A percentile compares a stretch with the other conserved stretches of the same genome.
Evolutionary conservation across 2,329 filamentous ascomycete genomes (phyloP).

Genomic region (Penicillium sp.): DNA sequence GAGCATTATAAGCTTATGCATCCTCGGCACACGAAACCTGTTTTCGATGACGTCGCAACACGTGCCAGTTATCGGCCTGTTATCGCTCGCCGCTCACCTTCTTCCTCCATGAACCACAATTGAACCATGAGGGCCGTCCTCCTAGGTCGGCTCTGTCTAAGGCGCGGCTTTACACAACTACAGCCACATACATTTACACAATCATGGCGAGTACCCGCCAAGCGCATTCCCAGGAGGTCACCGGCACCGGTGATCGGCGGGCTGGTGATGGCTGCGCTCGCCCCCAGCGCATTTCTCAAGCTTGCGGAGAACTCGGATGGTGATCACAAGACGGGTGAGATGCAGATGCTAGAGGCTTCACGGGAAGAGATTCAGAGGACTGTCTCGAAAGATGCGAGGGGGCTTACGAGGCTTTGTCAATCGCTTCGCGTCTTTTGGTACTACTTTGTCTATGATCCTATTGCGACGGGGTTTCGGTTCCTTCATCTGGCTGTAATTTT

Average conservation of each 20-base stretch:
- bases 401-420: slow-evolving; percentile 64
- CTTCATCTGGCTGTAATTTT: slow-evolving; percentile 87
- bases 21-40: slow-evolving; percentile 7
- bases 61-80: slow-evolving; percentile 29
- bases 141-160: slow-evolving; percentile 58
- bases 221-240: slow-evolving; percentile 29
- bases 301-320: slow-evolving; percentile 59
- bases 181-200: slow-evolving; percentile 38
- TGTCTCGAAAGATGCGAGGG: slow-evolving; percentile 66
- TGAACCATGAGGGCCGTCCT: slow-evolving; percentile 59
- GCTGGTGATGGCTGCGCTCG: slow-evolving; percentile 55
- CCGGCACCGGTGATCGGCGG: slow-evolving; percentile 36
- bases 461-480: slow-evolving; percentile 87
- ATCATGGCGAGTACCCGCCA: slow-evolving; percentile 34
- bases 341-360: slow-evolving; percentile 85
- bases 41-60: slow-evolving; percentile 33
- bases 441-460: slow-evolving; percentile 67
- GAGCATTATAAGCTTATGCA: background rate
- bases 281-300: slow-evolving; percentile 65
- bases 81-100: slow-evolving; percentile 12
- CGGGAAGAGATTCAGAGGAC: slow-evolving; percentile 75
- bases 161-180: slow-evolving; percentile 46
- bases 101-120: slow-evolving; percentile 20
- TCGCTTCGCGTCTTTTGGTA: slow-evolving; percentile 72
- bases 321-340: slow-evolving; percentile 72